These are phyloP conservation scores for Wallacemonas collosoma DNA, from an alignment of 208 protist genomes.

Conservation along the genomic window DNA sequence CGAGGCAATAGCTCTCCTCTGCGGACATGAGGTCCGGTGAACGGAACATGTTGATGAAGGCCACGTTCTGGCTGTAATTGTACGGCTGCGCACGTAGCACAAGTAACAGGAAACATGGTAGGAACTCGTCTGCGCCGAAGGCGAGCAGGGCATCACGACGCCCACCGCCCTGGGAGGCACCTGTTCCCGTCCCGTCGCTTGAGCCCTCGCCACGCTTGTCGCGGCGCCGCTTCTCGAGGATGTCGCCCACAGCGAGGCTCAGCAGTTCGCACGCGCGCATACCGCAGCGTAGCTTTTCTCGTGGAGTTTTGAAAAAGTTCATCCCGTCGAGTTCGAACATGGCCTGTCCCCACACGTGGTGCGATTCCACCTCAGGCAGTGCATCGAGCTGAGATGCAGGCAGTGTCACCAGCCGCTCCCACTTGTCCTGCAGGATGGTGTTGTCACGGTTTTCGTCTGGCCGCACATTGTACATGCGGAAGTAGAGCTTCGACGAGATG, in stretches of 20 bases:
- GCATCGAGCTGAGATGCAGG: conserved; percentile 62
- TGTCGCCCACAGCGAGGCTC: conserved; percentile 43
- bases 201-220: not conserved
- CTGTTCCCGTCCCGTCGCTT: not conserved
- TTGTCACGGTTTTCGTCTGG: conserved; percentile 43
- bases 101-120: conserved; percentile 83
- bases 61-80: conserved; percentile 73
- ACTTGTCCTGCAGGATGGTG: conserved; percentile 41
- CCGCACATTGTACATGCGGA: conserved; percentile 47
- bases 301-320: conserved; percentile 82
- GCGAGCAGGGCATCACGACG: conserved; percentile 18
- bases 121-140: conserved; percentile 80
- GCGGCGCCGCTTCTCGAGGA: conserved; percentile 34
- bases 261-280: conserved; percentile 70
- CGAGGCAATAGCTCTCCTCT: conserved; percentile 80
- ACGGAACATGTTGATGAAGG: conserved; percentile 71
- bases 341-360: conserved; percentile 74
- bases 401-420: conserved; percentile 36
- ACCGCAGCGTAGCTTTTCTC: conserved; percentile 74
- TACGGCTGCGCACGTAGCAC: conserved; percentile 68
- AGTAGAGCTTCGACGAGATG: conserved; percentile 76
- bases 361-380: conserved; percentile 57
- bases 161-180: too few relatives aligned
- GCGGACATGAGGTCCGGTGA: conserved; percentile 30
- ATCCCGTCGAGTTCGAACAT: conserved; percentile 89